A percentile compares a stretch with the other conserved stretches of the same genome.
Evolutionary conservation across 371 early-diverging fungal species (phyloP).

Genomic region (Syncephalastrum monosporum): DNA sequence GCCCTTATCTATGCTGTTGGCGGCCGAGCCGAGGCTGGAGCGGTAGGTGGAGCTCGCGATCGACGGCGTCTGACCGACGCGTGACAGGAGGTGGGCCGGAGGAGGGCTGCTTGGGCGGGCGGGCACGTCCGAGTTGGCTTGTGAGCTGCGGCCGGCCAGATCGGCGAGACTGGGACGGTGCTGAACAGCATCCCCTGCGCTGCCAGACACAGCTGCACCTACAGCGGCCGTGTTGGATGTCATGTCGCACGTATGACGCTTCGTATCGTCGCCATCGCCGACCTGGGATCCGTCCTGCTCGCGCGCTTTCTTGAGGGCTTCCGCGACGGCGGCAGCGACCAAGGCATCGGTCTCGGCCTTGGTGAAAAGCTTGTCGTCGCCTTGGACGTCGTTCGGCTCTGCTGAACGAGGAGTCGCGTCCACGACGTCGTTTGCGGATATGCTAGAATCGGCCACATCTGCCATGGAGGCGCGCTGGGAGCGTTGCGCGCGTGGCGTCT

Average conservation of each 20-base stretch:
- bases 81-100: constrained; percentile 18
- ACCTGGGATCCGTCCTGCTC: constrained; percentile 8
- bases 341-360: constrained; percentile 35
- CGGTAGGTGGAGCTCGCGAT: neutral
- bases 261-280: constrained; percentile 7
- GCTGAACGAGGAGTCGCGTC: constrained; percentile 5
- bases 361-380: constrained; percentile 11
- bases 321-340: constrained; percentile 41
- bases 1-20: constrained; percentile 19
- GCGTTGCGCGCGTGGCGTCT: no score
- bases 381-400: neutral
- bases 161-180: constrained; percentile 12
- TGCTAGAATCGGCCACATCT: no score
- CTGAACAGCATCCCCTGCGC: neutral
- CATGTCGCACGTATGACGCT: constrained; percentile 30
- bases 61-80: constrained; percentile 11
- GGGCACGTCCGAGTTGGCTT: constrained; percentile 10
- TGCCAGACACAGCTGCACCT: neutral
- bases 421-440: neutral
- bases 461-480: no score
- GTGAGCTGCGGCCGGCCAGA: constrained; percentile 11
- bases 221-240: constrained; percentile 3
- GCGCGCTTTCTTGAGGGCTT: constrained; percentile 22
- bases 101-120: constrained; percentile 22
- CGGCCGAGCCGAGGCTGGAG: constrained; percentile 22